Conservation (phyloP, 768 basidiomycete genomes). For the Trametes coccinea region DNA sequence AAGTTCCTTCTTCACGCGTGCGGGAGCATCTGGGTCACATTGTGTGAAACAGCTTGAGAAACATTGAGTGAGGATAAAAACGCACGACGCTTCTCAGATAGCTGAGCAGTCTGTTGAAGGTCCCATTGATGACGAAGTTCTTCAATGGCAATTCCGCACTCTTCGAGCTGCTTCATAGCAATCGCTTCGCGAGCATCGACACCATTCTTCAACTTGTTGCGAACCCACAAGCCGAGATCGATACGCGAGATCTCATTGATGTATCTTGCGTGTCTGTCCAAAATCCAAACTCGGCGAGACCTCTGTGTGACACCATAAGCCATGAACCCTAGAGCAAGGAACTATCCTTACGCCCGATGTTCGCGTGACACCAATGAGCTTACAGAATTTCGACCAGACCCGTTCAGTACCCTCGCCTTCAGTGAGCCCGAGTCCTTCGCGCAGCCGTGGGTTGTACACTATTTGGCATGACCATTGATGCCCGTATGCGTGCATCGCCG, state of each 20-base stretch:
- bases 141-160: constrained; percentile 19
- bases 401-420: constrained; percentile 40
- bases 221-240: no score
- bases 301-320: background rate
- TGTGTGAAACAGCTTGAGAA: no score
- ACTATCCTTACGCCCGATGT: constrained; percentile 34
- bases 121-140: constrained; percentile 37
- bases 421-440: constrained; percentile 33
- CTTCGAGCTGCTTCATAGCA: constrained; percentile 21
- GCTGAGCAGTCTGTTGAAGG: constrained; percentile 34
- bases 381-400: constrained; percentile 29
- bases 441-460: constrained; percentile 35
- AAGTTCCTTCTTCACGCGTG: constrained; percentile 35
- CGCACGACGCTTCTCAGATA: constrained; percentile 33
- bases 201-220: no score
- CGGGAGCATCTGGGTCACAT: constrained; percentile 7
- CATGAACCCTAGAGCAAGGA: no score
- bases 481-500: constrained; percentile 39
- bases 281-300: constrained; percentile 30
- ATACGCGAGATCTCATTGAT: constrained; percentile 29
- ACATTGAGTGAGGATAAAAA: background rate
- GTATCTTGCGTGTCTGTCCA: constrained; percentile 34
- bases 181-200: background rate
- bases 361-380: constrained; percentile 37
- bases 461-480: constrained; percentile 40